These are phyloP conservation scores for Neoboletus subvelutipes DNA, from an alignment of 768 basidiomycete genomes.

Conservation along the genomic window DNA sequence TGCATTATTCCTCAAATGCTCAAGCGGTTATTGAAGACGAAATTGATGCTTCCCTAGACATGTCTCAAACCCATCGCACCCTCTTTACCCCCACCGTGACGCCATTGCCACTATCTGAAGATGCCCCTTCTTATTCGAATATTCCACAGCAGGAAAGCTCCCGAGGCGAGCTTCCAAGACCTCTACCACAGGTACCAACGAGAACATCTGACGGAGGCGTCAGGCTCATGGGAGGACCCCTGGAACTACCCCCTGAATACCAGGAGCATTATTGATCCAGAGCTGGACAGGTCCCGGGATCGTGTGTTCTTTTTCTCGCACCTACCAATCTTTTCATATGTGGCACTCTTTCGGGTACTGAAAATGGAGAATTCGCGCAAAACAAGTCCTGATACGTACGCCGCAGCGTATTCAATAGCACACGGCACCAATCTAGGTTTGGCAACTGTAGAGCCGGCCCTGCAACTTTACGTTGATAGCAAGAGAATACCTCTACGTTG, in stretches of 20 bases:
- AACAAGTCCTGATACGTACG: not conserved
- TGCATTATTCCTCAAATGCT: not conserved
- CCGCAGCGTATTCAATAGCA: not conserved
- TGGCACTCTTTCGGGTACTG: not conserved
- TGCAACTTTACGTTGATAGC: not conserved
- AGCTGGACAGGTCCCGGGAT: not conserved
- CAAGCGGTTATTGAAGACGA: not conserved
- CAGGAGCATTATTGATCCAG: not conserved
- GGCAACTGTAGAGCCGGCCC: not conserved
- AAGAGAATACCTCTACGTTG: not conserved
- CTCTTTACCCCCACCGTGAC: not conserved
- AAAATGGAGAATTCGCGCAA: not conserved
- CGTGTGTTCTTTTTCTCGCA: not conserved
- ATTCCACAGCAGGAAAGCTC: not conserved
- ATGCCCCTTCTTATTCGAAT: not conserved
- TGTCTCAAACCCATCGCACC: not conserved
- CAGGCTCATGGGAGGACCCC: not conserved
- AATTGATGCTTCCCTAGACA: too few species aligned
- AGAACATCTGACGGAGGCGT: slow-evolving; percentile 6
- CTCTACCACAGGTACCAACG: not conserved
- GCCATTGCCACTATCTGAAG: not conserved
- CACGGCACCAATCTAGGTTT: not conserved
- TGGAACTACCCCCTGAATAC: slow-evolving; percentile 3
- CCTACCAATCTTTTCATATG: not conserved
- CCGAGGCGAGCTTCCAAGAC: not conserved